These are phyloP conservation scores for Hypoxylon fragiforme DNA, from an alignment of 495 filamentous ascomycete species.

Conservation along the genomic window DNA sequence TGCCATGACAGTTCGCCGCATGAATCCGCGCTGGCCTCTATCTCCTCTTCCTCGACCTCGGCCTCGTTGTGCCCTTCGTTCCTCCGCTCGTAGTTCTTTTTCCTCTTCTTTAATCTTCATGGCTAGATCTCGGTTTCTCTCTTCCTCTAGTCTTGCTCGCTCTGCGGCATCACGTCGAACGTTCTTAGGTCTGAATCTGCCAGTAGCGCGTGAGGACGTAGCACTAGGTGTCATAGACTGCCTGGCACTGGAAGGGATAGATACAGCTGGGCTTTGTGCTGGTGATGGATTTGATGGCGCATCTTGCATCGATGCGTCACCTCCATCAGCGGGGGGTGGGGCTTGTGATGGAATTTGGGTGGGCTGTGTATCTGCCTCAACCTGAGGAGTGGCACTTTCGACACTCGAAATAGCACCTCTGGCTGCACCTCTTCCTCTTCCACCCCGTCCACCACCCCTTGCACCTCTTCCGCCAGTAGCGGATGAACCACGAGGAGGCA, in stretches of 20 bases:
- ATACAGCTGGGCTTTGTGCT: background rate
- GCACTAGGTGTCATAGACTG: conserved; percentile 23
- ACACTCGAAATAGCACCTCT: conserved; percentile 19
- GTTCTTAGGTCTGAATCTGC: conserved; percentile 47
- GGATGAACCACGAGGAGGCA: conserved; percentile 30
- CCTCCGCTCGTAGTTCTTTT: conserved; percentile 35
- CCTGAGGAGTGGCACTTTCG: conserved; percentile 10
- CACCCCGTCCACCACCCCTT: conserved; percentile 19
- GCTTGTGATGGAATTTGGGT: conserved; percentile 10
- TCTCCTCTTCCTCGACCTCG: conserved; percentile 45
- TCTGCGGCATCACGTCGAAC: conserved; percentile 48
- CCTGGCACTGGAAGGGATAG: conserved; percentile 14
- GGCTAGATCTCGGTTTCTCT: conserved; percentile 35
- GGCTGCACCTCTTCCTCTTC: conserved; percentile 16
- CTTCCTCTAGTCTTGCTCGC: conserved; percentile 44
- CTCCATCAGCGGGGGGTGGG: conserved; percentile 6
- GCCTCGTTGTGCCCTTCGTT: conserved; percentile 42
- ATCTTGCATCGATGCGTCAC: conserved; percentile 8
- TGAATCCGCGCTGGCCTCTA: conserved; percentile 37
- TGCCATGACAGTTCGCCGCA: conserved; percentile 40
- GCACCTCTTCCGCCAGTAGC: conserved; percentile 25
- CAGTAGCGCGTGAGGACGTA: conserved; percentile 21
- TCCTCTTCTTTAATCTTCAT: conserved; percentile 40
- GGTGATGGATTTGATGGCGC: background rate
- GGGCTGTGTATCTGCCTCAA: conserved; percentile 11